Percentiles rank a stretch among this genome's conserved stretches.
These are phyloP conservation scores for Blastocystis sp. DNA, from an alignment of 352 stramenopile genomes.

Conservation along the genomic window DNA sequence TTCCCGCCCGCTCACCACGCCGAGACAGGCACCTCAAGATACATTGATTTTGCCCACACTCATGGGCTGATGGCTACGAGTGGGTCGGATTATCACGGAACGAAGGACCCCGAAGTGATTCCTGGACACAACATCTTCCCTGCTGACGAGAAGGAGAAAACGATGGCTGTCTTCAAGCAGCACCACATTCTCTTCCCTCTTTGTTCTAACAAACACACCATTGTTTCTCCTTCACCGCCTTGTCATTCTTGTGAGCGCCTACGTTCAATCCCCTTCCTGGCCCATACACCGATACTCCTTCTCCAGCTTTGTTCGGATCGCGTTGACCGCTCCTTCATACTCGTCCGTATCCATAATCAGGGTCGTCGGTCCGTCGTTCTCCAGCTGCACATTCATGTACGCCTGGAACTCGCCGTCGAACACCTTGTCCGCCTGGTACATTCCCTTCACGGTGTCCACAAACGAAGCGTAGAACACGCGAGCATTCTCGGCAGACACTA, in stretches of 20 bases:
- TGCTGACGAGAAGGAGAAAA: not conserved
- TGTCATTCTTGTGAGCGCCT: slow-evolving; percentile 63
- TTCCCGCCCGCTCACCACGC: slow-evolving; percentile 3
- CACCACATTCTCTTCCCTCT: slow-evolving; percentile 33
- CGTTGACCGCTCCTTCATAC: slow-evolving; percentile 32
- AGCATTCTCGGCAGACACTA: slow-evolving; percentile 50
- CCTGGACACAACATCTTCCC: slow-evolving; percentile 53
- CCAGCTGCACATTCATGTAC: slow-evolving; percentile 66
- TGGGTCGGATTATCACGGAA: slow-evolving; percentile 59
- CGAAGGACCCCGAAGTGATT: slow-evolving; percentile 43
- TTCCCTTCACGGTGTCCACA: slow-evolving; percentile 43
- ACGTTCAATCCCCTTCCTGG: not conserved
- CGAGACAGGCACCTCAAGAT: not conserved
- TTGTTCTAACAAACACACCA: not conserved
- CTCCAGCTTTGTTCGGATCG: slow-evolving; percentile 31
- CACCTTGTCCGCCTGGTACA: slow-evolving; percentile 50
- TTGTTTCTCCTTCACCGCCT: slow-evolving; percentile 17
- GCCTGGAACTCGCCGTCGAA: slow-evolving; percentile 56
- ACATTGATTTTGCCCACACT: slow-evolving; percentile 15
- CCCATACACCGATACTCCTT: slow-evolving; percentile 48
- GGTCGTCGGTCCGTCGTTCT: slow-evolving; percentile 52
- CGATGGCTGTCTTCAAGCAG: slow-evolving; percentile 42
- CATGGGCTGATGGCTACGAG: slow-evolving; percentile 43
- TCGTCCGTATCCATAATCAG: slow-evolving; percentile 65
- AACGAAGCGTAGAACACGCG: slow-evolving; percentile 38